Percentiles rank a stretch among this genome's conserved stretches.
Evolutionary conservation across 495 filamentous ascomycete species (phyloP).

Genomic region (Hypoxylon subgilvum): DNA sequence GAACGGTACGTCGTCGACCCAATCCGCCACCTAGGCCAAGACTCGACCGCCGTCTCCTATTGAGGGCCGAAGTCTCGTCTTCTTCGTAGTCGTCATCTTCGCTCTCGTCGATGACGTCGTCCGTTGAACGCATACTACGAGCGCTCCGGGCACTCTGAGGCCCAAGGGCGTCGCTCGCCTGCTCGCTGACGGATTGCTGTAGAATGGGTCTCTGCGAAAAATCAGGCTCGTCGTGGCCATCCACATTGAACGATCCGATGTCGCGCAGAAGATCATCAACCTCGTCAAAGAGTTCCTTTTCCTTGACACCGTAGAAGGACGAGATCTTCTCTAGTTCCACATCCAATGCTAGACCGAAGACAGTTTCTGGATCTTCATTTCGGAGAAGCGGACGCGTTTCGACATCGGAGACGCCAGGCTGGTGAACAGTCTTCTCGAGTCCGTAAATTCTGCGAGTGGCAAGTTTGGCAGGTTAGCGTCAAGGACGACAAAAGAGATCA

Average conservation of each 20-base stretch:
- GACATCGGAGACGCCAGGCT: conserved; percentile 63
- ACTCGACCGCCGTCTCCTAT: conserved; percentile 44
- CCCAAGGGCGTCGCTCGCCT: conserved; percentile 39
- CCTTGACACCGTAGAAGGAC: conserved; percentile 86
- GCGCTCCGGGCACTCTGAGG: conserved; percentile 43
- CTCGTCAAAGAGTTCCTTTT: conserved; percentile 81
- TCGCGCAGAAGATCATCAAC: conserved; percentile 78
- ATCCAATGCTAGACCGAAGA: conserved; percentile 83
- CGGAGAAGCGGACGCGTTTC: conserved; percentile 86
- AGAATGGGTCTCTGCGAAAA: conserved; percentile 41
- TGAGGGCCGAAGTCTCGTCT: conserved; percentile 65
- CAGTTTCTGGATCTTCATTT: conserved; percentile 70
- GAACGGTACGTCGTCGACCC: conserved; percentile 47
- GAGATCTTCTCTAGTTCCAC: conserved; percentile 90
- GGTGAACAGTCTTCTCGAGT: conserved; percentile 79
- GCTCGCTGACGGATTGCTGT: conserved; percentile 49
- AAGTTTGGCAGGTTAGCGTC: not conserved
- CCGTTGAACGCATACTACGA: conserved; percentile 53
- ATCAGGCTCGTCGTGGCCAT: conserved; percentile 64
- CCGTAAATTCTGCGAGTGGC: conserved; percentile 76
- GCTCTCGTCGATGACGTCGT: conserved; percentile 58
- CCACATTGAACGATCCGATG: conserved; percentile 70
- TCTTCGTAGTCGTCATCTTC: conserved; percentile 63
- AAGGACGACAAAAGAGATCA: too few species aligned
- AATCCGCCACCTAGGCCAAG: conserved; percentile 37